Evolutionary conservation across 2,329 filamentous ascomycete species (phyloP), one percentile per base, ranked within the genome.

Genomic region (Fusarium verrucosum): DNA sequence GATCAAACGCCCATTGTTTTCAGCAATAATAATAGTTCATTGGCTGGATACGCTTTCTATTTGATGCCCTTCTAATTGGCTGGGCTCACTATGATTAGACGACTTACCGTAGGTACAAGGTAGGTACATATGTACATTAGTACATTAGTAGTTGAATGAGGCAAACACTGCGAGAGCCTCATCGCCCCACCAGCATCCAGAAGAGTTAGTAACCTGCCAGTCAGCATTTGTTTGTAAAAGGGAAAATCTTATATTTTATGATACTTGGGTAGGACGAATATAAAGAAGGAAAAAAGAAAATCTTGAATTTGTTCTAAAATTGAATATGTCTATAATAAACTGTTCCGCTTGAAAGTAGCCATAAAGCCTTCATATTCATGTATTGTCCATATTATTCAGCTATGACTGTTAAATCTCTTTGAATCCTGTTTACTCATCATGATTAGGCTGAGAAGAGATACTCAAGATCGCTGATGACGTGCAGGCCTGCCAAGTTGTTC

Each of bases 41-140:
- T 16, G 4, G 11, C 1, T 7, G 8, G 4, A 6, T 3, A 0
- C 4, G 7, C 10, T 9, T 8, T 0, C 2, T 3, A n/a, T 11
- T 5, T n/a, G 5, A 9, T n/a, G 3, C 23, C 11, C 1, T 7
- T 16, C 4, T 17, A 4, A 25, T 33, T 22, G 11, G 22, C n/a
- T n/a, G n/a, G n/a, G n/a, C n/a, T n/a, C n/a, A n/a, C n/a, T n/a
- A n/a, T n/a, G n/a, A n/a, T n/a, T n/a, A n/a, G n/a, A n/a, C n/a
- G n/a, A n/a, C n/a, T n/a, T n/a, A n/a, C n/a, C n/a, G n/a, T n/a
- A n/a, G n/a, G n/a, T n/a, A n/a, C n/a, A n/a, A n/a, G n/a, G n/a
- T n/a, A n/a, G n/a, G n/a, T n/a, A n/a, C n/a, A n/a, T n/a, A n/a
- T n/a, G n/a, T n/a, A n/a, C n/a, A n/a, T n/a, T n/a, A n/a, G n/a